A percentile compares a stretch with the other conserved stretches of the same genome.
Evolutionary conservation across 1,139 yeast genomes (phyloP).

Genomic region (Trichomonascaceae sp.): DNA sequence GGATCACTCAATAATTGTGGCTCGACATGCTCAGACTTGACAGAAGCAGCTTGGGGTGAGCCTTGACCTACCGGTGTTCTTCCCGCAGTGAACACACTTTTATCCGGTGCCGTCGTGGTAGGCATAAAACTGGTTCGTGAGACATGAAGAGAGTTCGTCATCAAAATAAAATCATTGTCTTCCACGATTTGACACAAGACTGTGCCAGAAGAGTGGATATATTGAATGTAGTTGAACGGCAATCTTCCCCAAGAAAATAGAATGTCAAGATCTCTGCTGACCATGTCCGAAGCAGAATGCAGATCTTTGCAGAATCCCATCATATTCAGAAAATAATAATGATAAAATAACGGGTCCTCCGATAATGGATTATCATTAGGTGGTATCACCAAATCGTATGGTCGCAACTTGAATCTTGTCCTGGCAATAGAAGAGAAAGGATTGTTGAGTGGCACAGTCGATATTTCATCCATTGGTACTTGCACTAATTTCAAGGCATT

Average conservation of each 20-base stretch:
- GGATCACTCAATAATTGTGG: slow-evolving; percentile 6
- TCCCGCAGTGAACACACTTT: neutral
- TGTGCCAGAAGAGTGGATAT: slow-evolving; percentile 82
- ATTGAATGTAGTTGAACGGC: slow-evolving; percentile 75
- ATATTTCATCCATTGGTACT: slow-evolving; percentile 84
- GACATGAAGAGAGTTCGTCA: slow-evolving; percentile 33
- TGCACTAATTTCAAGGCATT: slow-evolving; percentile 87
- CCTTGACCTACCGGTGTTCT: slow-evolving; percentile 6
- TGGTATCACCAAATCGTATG: neutral
- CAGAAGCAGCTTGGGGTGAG: slow-evolving; percentile 1
- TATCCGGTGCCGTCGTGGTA: neutral
- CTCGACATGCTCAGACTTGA: slow-evolving; percentile 27
- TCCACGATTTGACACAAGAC: slow-evolving; percentile 83
- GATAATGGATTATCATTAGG: slow-evolving; percentile 30
- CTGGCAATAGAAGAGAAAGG: slow-evolving; percentile 88
- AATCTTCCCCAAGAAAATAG: slow-evolving; percentile 91
- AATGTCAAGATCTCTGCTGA: slow-evolving; percentile 39
- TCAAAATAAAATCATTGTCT: slow-evolving; percentile 68
- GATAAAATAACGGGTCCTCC: slow-evolving; percentile 54
- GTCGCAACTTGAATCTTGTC: slow-evolving; percentile 17
- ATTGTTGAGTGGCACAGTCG: slow-evolving; percentile 65
- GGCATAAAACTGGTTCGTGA: slow-evolving; percentile 23
- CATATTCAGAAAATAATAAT: slow-evolving; percentile 52
- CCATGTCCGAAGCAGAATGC: slow-evolving; percentile 44
- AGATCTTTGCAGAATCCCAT: slow-evolving; percentile 78